A percentile compares a stretch with the other conserved stretches of the same genome.
phyloP scores from a whole-genome alignment of 2,329 filamentous ascomycete species.

The Botryotinia globosa region DNA sequence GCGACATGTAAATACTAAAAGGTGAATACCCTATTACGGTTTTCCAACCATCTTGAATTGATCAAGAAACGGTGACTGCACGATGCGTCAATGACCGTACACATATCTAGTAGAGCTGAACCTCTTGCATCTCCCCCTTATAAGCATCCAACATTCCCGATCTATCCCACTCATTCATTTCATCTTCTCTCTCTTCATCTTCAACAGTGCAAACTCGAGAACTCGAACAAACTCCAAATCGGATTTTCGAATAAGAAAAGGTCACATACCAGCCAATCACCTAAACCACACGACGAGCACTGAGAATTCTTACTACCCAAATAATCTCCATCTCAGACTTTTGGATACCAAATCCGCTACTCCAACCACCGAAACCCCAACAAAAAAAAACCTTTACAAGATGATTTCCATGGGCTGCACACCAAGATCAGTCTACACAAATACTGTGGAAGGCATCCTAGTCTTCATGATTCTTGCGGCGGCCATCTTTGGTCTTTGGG shows the following conservation, averaged over 20 bases:
- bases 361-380: not conserved
- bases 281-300: not conserved
- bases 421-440: not conserved
- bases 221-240: not conserved
- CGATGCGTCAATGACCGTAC: too few species aligned
- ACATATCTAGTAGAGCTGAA: not conserved
- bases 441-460: not conserved
- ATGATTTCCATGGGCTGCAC: not conserved
- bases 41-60: too few species aligned
- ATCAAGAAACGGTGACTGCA: too few species aligned
- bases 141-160: not conserved
- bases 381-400: not conserved
- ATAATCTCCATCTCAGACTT: too few species aligned
- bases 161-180: not conserved
- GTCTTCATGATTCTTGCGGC: not conserved
- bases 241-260: not conserved
- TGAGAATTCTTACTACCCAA: too few species aligned
- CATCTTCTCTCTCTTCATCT: not conserved
- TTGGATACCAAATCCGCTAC: not conserved
- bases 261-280: too few species aligned
- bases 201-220: not conserved
- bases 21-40: too few species aligned
- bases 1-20: too few species aligned
- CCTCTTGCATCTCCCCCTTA: not conserved
- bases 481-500: not conserved